These are phyloP conservation scores for Mortierella sp. DNA, from an alignment of 371 early-diverging fungal species.

Conservation along the genomic window DNA sequence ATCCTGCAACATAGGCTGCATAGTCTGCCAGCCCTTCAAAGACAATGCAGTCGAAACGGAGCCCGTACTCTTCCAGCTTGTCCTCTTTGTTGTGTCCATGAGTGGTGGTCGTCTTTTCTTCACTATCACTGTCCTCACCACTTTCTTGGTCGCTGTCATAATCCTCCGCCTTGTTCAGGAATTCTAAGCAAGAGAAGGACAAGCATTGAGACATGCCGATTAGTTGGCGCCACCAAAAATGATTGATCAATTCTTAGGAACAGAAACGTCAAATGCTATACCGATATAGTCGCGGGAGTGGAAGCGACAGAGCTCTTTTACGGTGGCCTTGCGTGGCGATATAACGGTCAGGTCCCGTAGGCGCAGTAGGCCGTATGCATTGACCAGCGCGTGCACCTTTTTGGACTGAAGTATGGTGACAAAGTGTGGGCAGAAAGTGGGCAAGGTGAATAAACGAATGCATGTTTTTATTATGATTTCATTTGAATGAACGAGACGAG, in stretches of 20 bases:
- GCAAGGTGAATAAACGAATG: neutral
- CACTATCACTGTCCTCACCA: conserved; percentile 16
- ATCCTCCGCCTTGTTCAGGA: conserved; percentile 23
- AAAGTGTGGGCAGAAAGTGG: neutral
- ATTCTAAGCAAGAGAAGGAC: conserved; percentile 24
- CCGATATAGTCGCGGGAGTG: conserved; percentile 79
- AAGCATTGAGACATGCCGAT: neutral
- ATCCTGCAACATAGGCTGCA: conserved; percentile 72
- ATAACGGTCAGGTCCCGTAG: conserved; percentile 53
- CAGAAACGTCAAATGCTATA: conserved; percentile 26
- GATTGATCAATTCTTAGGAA: neutral
- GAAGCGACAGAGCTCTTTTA: conserved; percentile 71
- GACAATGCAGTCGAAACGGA: conserved; percentile 78
- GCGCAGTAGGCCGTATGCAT: conserved; percentile 59
- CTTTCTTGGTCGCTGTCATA: neutral
- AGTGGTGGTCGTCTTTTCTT: conserved; percentile 44
- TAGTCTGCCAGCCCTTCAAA: conserved; percentile 76
- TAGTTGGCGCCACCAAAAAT: neutral
- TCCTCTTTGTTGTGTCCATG: conserved; percentile 44
- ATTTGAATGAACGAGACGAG: neutral
- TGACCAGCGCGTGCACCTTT: conserved; percentile 64
- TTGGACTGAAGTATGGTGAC: conserved; percentile 22
- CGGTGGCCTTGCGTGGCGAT: conserved; percentile 65
- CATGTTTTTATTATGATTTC: neutral
- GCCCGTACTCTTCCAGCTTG: conserved; percentile 64